These are phyloP conservation scores for Pavlovales sp. DNA, from an alignment of 208 protist genomes.

Conservation along the genomic window DNA sequence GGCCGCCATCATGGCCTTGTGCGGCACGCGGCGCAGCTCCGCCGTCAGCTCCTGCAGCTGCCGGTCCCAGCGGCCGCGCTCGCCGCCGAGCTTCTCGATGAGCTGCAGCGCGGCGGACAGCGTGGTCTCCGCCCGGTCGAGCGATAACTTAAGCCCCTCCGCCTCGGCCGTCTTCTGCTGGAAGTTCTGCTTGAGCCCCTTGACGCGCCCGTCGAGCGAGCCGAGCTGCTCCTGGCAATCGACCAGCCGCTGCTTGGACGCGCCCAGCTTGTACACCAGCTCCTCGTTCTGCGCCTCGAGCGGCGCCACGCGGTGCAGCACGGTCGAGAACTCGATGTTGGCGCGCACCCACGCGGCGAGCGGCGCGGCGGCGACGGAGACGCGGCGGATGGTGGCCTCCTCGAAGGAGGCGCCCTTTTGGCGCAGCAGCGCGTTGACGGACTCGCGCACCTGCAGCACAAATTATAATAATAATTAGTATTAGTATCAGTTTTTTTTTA, in stretches of 20 bases:
- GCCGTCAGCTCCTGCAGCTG: constrained; percentile 74
- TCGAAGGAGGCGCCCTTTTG: constrained; percentile 83
- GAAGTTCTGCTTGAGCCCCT: constrained; percentile 81
- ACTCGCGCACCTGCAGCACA: constrained; percentile 56
- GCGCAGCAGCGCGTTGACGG: constrained; percentile 79
- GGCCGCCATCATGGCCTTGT: constrained; percentile 43
- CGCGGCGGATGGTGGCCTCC: constrained; percentile 78
- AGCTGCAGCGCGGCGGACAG: constrained; percentile 80
- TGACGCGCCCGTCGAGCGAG: constrained; percentile 85
- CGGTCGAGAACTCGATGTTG: constrained; percentile 88
- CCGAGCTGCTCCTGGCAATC: constrained; percentile 66
- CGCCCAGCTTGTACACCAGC: constrained; percentile 74
- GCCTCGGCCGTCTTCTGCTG: constrained; percentile 85
- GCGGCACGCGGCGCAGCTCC: constrained; percentile 70
- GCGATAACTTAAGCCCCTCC: constrained; percentile 74
- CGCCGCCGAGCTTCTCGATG: constrained; percentile 84
- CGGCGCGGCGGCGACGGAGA: constrained; percentile 85
- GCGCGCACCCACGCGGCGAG: constrained; percentile 94
- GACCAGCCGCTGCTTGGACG: constrained; percentile 28
- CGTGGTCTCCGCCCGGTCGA: constrained; percentile 80
- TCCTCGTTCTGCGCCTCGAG: constrained; percentile 45
- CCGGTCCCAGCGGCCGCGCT: constrained; percentile 84
- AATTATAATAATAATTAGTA: no score
- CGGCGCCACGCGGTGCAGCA: constrained; percentile 74
- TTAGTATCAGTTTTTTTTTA: constrained; percentile 42